Evolutionary conservation across 257 asterid genomes (phyloP).

Genomic region (Cynanchum wilfordii): DNA sequence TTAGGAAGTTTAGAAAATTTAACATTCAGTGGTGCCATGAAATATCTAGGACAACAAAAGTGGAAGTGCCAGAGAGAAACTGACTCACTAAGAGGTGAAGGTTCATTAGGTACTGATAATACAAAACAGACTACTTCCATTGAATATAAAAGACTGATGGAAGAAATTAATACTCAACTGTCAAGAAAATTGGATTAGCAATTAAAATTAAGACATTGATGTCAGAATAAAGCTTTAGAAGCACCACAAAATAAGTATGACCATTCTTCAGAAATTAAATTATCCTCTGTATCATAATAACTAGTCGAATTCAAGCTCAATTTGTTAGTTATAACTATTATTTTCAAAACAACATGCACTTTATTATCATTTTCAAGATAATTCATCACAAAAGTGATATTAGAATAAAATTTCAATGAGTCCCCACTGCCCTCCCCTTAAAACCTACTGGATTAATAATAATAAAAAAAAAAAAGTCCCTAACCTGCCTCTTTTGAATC

Average conservation of each 20-base stretch:
- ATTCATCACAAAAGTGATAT: background rate
- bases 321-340: background rate
- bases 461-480: background rate
- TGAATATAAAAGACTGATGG: background rate
- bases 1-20: background rate
- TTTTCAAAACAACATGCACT: background rate
- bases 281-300: background rate
- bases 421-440: background rate
- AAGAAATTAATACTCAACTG: background rate
- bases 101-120: background rate
- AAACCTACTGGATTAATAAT: too few relatives aligned
- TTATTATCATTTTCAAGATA: background rate
- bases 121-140: background rate
- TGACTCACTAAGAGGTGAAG: background rate
- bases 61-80: background rate
- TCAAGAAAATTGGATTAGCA: background rate
- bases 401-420: background rate
- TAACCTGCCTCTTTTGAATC: background rate
- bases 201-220: background rate
- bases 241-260: background rate
- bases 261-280: background rate
- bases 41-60: background rate
- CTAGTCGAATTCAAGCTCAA: background rate
- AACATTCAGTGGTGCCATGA: background rate
- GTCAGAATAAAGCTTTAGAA: background rate